Percentiles rank a stretch among this genome's conserved stretches.
Evolutionary conservation across 2,329 filamentous ascomycete genomes (phyloP).

Genomic region (Daldinia sp.): DNA sequence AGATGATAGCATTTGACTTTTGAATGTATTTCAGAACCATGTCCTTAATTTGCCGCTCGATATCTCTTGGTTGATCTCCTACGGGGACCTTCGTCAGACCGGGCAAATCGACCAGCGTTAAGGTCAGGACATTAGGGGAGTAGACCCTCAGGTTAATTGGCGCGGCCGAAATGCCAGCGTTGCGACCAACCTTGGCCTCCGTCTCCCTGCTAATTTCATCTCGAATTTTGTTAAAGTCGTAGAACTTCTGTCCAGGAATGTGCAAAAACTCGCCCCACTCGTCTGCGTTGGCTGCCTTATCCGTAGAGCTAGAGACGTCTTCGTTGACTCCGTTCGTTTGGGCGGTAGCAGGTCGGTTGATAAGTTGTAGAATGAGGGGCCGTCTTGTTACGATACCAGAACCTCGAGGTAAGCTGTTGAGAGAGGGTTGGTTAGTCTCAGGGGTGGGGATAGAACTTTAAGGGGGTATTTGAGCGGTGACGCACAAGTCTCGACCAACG

Average conservation of each 20-base stretch:
- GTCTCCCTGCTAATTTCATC: slow-evolving; percentile 98
- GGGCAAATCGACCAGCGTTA: slow-evolving; percentile 95
- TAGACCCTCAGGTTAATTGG: slow-evolving; percentile 99
- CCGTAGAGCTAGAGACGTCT: slow-evolving; percentile 74
- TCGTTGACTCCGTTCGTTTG: slow-evolving; percentile 80
- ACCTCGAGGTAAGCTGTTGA: slow-evolving; percentile 86
- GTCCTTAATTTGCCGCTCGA: slow-evolving; percentile 94
- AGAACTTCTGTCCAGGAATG: slow-evolving; percentile 96
- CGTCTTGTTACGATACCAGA: slow-evolving; percentile 97
- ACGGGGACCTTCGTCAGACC: slow-evolving; percentile 97
- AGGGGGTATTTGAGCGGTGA: slow-evolving; percentile 46
- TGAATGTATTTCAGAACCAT: slow-evolving; percentile 99
- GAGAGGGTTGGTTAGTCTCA: slow-evolving; percentile 18
- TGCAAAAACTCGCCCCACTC: slow-evolving; percentile 99
- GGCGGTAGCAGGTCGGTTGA: slow-evolving; percentile 79
- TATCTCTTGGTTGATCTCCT: slow-evolving; percentile 95
- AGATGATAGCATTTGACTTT: slow-evolving; percentile 97
- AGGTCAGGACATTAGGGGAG: slow-evolving; percentile 96
- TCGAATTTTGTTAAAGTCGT: slow-evolving; percentile 97
- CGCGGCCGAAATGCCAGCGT: slow-evolving; percentile 94
- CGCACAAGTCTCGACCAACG: slow-evolving; percentile 97
- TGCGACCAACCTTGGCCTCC: slow-evolving; percentile 94
- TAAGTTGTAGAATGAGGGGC: slow-evolving; percentile 95
- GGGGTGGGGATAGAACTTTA: slow-evolving; percentile 11
- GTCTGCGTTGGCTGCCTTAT: slow-evolving; percentile 90